Conservation (phyloP, 2,329 filamentous ascomycete species). For the Mycosphaerella arachidis region DNA sequence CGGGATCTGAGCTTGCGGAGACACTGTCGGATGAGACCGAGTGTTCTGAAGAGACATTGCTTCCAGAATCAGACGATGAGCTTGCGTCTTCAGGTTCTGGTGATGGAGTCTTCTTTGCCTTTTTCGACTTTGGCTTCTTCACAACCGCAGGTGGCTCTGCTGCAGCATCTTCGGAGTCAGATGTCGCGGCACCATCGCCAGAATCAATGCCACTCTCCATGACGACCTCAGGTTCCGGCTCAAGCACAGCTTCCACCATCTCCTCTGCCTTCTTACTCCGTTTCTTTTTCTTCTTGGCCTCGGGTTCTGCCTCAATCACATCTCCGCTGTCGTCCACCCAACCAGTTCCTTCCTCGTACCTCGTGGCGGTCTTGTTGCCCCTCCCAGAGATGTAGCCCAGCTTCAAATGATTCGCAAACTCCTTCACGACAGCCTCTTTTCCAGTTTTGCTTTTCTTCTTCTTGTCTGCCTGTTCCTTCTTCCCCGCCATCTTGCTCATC, state of each 20-base stretch:
- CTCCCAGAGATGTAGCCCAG: conserved; percentile 44
- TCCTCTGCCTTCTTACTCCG: conserved; percentile 21
- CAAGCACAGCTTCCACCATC: background rate
- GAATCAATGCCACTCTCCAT: conserved; percentile 7
- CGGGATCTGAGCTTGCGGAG: conserved; percentile 4
- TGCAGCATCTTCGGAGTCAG: background rate
- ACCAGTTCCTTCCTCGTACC: conserved; percentile 77
- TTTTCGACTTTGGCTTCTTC: conserved; percentile 9
- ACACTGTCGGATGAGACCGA: background rate
- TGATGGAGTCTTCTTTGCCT: background rate
- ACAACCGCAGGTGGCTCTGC: conserved; percentile 9
- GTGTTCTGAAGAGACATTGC: conserved; percentile 5
- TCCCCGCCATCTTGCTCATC: conserved; percentile 58
- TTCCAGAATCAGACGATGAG: background rate
- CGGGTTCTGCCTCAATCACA: conserved; percentile 58
- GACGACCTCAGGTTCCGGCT: background rate
- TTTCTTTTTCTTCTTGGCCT: conserved; percentile 25
- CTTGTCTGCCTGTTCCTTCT: conserved; percentile 37
- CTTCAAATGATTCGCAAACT: conserved; percentile 81
- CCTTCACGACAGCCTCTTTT: conserved; percentile 66
- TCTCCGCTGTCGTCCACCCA: conserved; percentile 80
- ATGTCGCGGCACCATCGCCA: too few species aligned
- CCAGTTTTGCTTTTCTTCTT: conserved; percentile 64
- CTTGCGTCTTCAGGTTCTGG: conserved; percentile 4
- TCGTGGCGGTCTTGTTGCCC: conserved; percentile 41